These are phyloP conservation scores for Chaetomium fimeti DNA, from an alignment of 495 filamentous ascomycete genomes.

Conservation along the genomic window DNA sequence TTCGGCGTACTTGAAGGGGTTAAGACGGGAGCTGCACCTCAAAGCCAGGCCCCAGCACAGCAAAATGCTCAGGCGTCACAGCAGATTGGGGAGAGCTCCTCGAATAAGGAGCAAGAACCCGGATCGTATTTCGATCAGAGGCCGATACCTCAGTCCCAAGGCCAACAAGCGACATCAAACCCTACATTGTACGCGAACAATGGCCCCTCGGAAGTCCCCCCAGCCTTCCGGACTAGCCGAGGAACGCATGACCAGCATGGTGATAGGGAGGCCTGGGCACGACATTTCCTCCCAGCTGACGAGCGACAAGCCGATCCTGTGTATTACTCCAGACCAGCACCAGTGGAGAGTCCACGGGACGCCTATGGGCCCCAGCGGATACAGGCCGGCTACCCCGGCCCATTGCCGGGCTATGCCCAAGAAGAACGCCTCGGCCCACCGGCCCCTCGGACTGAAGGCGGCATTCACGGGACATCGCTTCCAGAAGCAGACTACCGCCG, in stretches of 20 bases:
- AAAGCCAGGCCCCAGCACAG: background rate
- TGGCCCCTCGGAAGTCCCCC: background rate
- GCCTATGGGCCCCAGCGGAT: background rate
- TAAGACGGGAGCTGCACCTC: background rate
- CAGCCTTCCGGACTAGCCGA: background rate
- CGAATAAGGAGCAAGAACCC: slow-evolving; percentile 9
- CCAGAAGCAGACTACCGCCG: slow-evolving; percentile 39
- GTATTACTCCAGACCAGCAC: slow-evolving; percentile 14
- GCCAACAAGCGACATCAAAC: slow-evolving; percentile 14
- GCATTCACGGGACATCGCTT: slow-evolving; percentile 18
- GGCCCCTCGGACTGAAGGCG: slow-evolving; percentile 17
- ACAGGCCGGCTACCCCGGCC: slow-evolving; percentile 15
- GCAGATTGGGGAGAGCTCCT: background rate
- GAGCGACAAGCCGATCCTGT: slow-evolving; percentile 7
- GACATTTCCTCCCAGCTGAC: background rate
- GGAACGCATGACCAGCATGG: slow-evolving; percentile 5
- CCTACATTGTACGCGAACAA: slow-evolving; percentile 2
- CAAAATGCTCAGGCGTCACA: background rate
- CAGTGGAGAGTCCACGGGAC: background rate
- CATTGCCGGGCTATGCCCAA: slow-evolving; percentile 2
- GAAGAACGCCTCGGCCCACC: slow-evolving; percentile 27
- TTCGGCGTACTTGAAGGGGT: slow-evolving; percentile 8
- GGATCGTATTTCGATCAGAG: slow-evolving; percentile 24
- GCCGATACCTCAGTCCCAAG: background rate
- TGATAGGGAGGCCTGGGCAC: background rate